These are phyloP conservation scores for Flammula alnicola DNA, from an alignment of 1,284 basidiomycete species.

Conservation along the genomic window DNA sequence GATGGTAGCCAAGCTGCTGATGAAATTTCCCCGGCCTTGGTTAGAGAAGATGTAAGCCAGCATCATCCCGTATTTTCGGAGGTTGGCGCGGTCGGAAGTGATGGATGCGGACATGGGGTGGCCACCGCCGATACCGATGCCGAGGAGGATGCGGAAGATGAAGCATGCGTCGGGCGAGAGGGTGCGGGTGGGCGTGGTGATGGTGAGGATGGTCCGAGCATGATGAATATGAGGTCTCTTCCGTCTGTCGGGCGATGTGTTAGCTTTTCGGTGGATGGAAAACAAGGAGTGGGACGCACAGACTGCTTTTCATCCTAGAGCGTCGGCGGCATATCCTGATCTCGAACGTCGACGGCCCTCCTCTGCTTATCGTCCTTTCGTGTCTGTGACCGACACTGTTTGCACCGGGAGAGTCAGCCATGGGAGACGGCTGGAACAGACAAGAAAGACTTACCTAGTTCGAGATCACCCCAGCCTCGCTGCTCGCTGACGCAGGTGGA, in stretches of 20 bases:
- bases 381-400: too few relatives aligned
- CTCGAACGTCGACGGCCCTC: too few relatives aligned
- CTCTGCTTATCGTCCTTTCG: too few relatives aligned
- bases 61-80: slow-evolving; percentile 75
- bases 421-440: too few relatives aligned
- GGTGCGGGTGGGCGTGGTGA: slow-evolving; percentile 46
- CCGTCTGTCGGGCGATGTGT: slow-evolving; percentile 50
- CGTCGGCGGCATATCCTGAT: slow-evolving; percentile 64
- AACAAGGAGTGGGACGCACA: too few relatives aligned
- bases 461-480: too few relatives aligned
- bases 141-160: slow-evolving; percentile 73
- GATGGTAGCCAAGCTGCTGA: slow-evolving; percentile 70
- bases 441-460: too few relatives aligned
- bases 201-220: slow-evolving; percentile 69
- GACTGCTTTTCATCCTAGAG: slow-evolving; percentile 67
- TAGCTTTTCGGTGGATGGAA: slow-evolving; percentile 20
- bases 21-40: slow-evolving; percentile 77
- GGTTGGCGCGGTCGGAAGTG: slow-evolving; percentile 67
- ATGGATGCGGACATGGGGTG: slow-evolving; percentile 82
- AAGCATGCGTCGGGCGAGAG: slow-evolving; percentile 50
- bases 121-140: slow-evolving; percentile 81
- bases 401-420: too few relatives aligned
- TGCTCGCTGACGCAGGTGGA: too few relatives aligned
- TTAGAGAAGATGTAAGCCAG: slow-evolving; percentile 78
- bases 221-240: slow-evolving; percentile 81